Base-by-base conservation (phyloP, 169 alveolate genomes). In the Neospora caninum region DNA sequence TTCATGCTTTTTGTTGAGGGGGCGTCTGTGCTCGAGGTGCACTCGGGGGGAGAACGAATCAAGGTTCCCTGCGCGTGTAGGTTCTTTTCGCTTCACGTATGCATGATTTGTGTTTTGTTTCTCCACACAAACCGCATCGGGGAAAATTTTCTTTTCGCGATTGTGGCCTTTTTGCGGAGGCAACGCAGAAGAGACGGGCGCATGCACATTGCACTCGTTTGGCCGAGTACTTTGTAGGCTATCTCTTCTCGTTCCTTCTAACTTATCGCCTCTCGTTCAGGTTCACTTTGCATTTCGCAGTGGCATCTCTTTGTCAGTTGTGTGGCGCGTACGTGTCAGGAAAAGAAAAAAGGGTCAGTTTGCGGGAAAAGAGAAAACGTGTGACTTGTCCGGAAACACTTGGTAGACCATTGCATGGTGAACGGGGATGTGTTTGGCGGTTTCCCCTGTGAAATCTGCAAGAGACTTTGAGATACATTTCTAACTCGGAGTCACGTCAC, bases 261-360 rank as follows among this genome's bases (percentile, higher is more conserved):
- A 22, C 16, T 64, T 22, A 49, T 49, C 73, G 73, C 73, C 73
- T 7, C 7, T 64, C 73, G 73, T 64, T 27, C 25, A 64, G 73
- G 73, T 64, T 64, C 73, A 27, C 73, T 64, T 64, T 29, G 73
- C 73, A 16, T 22, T 64, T 64, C n/a, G 73, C 73, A 22, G 73
- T 64, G 73, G 1, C n/a, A 13, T 22, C 73, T 16, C 73, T 64
- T 64, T 64, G 73, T 22, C 73, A 64, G 73, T 64, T 64, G 73
- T 64, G 73, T 64, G 73, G 73, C 73, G n/a, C 58, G 73, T 64
- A 27, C n/a, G 73, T 64, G 73, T 64, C 73, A 64, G n/a, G 73
- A 64, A 64, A 29, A 64, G 73, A 64, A 64, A 64, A 9, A 64
- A 29, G 31, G 20, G n/a, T 27, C 73, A 7, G 73, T 64, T 64